Evolutionary conservation across 176 grass and related monocot genomes (phyloP).

Genomic region (Hordeum vulgare): MorexV3_pseudomolecules_assembly NC_058522.1:307155005-307155504

Average conservation of each 20-base stretch:
- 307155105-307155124: conserved; percentile 63
- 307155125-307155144: conserved; percentile 27
- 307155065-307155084: conserved; percentile 79
- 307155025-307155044: conserved; percentile 78
- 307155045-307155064: conserved; percentile 83
- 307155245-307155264: not conserved
- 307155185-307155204: not conserved
- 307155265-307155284: not conserved
- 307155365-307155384: conserved; percentile 23
- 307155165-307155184: not conserved
- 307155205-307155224: not conserved
- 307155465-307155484: not conserved
- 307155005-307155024: conserved; percentile 55
- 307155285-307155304: not conserved
- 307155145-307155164: conserved; percentile 17
- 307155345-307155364: conserved; percentile 29
- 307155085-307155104: conserved; percentile 52
- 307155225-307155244: not conserved
- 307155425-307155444: not conserved
- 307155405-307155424: not conserved
- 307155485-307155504: conserved; percentile 22
- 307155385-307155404: conserved; percentile 12
- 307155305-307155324: conserved; percentile 33
- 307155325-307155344: conserved; percentile 56
- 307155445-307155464: not conserved